A percentile compares a stretch with the other conserved stretches of the same genome.
Evolutionary conservation across 495 filamentous ascomycete genomes (phyloP).

Genomic region (Podospora appendiculata): DNA sequence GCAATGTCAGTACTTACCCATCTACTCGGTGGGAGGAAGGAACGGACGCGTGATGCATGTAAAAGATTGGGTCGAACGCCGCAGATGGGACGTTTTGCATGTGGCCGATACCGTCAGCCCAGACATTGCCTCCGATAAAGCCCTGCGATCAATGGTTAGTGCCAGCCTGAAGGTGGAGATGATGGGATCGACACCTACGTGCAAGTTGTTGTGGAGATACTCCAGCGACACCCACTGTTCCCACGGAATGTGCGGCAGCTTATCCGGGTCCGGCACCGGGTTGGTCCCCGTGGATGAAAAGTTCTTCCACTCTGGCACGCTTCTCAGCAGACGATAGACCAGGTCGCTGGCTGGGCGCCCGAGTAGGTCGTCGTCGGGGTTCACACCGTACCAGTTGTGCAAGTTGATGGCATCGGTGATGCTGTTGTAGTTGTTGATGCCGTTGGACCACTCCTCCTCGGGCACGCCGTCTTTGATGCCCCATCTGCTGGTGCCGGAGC

Average conservation of each 20-base stretch:
- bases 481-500: neutral
- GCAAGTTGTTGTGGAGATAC: constrained; percentile 1
- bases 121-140: neutral
- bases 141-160: no score
- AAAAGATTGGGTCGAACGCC: constrained; percentile 65
- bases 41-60: constrained; percentile 41
- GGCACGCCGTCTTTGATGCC: neutral
- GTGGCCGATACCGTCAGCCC: constrained; percentile 36
- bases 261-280: neutral
- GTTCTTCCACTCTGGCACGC: neutral
- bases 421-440: neutral
- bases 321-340: neutral
- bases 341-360: neutral
- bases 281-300: neutral
- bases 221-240: neutral
- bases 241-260: neutral
- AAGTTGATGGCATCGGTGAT: neutral
- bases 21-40: no score
- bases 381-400: neutral
- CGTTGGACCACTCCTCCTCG: neutral
- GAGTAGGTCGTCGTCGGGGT: neutral
- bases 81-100: constrained; percentile 54
- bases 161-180: no score
- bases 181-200: neutral
- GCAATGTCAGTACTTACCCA: no score